These are phyloP conservation scores for Leptographium flavum DNA, from an alignment of 2,329 filamentous ascomycete species.

Conservation along the genomic window DNA sequence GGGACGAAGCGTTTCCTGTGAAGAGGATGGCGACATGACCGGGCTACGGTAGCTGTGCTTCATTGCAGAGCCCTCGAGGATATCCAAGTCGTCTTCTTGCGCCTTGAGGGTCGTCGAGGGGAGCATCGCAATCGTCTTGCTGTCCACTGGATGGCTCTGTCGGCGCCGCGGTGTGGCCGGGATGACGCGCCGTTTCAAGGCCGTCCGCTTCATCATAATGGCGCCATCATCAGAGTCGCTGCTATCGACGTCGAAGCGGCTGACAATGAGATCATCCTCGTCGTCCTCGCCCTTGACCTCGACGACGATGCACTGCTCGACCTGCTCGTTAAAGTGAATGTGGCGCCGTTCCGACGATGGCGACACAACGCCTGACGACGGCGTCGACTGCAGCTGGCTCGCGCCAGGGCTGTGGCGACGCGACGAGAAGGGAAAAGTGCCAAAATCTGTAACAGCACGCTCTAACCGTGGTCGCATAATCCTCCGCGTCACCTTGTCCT, in stretches of 20 bases:
- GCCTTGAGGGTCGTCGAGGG: slow-evolving; percentile 83
- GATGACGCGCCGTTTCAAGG: slow-evolving; percentile 40
- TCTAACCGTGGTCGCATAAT: slow-evolving; percentile 40
- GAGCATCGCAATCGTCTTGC: slow-evolving; percentile 76
- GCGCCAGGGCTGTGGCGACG: slow-evolving; percentile 46
- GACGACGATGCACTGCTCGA: slow-evolving; percentile 89
- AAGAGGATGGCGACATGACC: slow-evolving; percentile 56
- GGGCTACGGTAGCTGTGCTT: slow-evolving; percentile 44
- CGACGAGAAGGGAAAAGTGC: slow-evolving; percentile 48
- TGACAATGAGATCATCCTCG: slow-evolving; percentile 36
- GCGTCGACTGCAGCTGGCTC: slow-evolving; percentile 50
- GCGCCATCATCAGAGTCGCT: slow-evolving; percentile 63
- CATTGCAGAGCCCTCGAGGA: slow-evolving; percentile 38
- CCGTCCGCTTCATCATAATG: slow-evolving; percentile 66
- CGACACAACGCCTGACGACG: slow-evolving; percentile 55
- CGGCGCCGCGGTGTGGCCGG: slow-evolving; percentile 36
- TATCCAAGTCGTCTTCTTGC: slow-evolving; percentile 60
- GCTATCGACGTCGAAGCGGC: slow-evolving; percentile 26
- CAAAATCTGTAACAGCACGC: slow-evolving; percentile 55
- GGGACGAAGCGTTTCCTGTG: slow-evolving; percentile 68
- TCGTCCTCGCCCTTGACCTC: slow-evolving; percentile 72
- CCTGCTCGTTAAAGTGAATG: slow-evolving; percentile 93
- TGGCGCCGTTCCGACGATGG: slow-evolving; percentile 59
- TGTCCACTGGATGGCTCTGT: slow-evolving; percentile 36
- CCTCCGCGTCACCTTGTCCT: slow-evolving; percentile 29